Evolutionary conservation across 2,329 filamentous ascomycete species (phyloP).

Genomic region (Diaporthe ilicicola): DNA sequence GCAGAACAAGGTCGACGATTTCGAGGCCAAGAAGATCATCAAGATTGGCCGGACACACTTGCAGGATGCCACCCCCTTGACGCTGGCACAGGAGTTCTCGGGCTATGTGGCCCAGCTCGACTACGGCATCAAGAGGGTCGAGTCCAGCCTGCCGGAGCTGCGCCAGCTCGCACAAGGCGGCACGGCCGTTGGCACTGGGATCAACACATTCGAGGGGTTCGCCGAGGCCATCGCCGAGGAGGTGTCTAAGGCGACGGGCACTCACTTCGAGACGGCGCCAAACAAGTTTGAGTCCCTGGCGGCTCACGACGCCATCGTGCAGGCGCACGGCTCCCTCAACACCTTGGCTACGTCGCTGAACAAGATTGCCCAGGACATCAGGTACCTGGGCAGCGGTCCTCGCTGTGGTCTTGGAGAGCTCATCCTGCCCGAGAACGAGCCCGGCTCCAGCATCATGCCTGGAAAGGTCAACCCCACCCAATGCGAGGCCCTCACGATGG

Average conservation of each 20-base stretch:
- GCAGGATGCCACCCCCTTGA: conserved; percentile 95
- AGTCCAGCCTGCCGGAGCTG: conserved; percentile 50
- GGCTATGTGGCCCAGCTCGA: conserved; percentile 96
- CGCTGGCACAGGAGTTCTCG: conserved; percentile 96
- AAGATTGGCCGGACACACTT: conserved; percentile 99
- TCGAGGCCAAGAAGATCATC: conserved; percentile 87
- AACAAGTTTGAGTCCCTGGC: conserved; percentile 99
- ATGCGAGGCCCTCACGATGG: conserved; percentile 97
- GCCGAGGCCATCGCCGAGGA: conserved; percentile 92
- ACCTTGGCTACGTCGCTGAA: conserved; percentile 89
- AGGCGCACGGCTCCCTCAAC: conserved; percentile 93
- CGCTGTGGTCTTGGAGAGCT: conserved; percentile 96
- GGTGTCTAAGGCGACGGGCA: conserved; percentile 91
- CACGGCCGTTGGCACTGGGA: conserved; percentile 94
- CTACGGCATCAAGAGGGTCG: conserved; percentile 86
- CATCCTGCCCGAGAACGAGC: conserved; percentile 95
- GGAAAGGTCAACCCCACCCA: conserved; percentile 99
- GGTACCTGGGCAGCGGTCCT: conserved; percentile 94
- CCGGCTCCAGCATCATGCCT: conserved; percentile 97
- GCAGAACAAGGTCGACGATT: conserved; percentile 87
- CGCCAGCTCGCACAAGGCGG: conserved; percentile 40
- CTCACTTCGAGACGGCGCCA: conserved; percentile 92
- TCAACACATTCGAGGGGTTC: conserved; percentile 98
- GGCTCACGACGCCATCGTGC: conserved; percentile 93
- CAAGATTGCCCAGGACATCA: conserved; percentile 98